phyloP scores from a whole-genome alignment of 2,329 filamentous ascomycete genomes.

The Xylaria sp. region DNA sequence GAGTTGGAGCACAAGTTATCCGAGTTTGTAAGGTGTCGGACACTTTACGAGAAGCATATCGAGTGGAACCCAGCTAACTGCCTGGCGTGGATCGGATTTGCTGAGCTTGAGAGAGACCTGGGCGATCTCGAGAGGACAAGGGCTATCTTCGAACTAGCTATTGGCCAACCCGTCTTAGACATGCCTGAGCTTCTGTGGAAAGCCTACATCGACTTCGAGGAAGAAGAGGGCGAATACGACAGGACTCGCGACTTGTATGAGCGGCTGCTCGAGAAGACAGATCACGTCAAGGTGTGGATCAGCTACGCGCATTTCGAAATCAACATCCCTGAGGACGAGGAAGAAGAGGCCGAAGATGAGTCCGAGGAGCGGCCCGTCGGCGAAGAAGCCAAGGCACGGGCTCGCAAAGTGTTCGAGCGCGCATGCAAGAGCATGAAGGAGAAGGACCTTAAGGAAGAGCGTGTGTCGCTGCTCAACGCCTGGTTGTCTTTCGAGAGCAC shows the following conservation, averaged over 20 bases:
- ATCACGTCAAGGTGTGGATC: conserved; percentile 99
- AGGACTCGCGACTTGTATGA: conserved; percentile 86
- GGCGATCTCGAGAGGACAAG: conserved; percentile 89
- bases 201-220: conserved; percentile 98
- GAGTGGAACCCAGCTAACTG: conserved; percentile 91
- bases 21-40: conserved; percentile 92
- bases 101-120: conserved; percentile 89
- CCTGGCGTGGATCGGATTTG: conserved; percentile 96
- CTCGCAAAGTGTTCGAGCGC: conserved; percentile 84
- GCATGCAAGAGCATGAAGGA: conserved; percentile 90
- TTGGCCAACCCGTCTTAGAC: conserved; percentile 84
- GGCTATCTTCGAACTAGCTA: conserved; percentile 91
- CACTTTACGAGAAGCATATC: conserved; percentile 92
- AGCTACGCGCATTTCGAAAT: conserved; percentile 99
- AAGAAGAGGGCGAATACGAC: conserved; percentile 92
- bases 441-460: conserved; percentile 89
- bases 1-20: conserved; percentile 93
- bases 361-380: conserved; percentile 76
- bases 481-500: conserved; percentile 93
- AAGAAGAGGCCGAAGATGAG: conserved; percentile 68
- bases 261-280: conserved; percentile 90
- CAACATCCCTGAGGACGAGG: conserved; percentile 83
- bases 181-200: conserved; percentile 99
- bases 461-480: conserved; percentile 89
- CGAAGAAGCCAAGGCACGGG: conserved; percentile 84